phyloP scores from a whole-genome alignment of 495 filamentous ascomycete genomes.

The Chaetomium cochliodes region DNA sequence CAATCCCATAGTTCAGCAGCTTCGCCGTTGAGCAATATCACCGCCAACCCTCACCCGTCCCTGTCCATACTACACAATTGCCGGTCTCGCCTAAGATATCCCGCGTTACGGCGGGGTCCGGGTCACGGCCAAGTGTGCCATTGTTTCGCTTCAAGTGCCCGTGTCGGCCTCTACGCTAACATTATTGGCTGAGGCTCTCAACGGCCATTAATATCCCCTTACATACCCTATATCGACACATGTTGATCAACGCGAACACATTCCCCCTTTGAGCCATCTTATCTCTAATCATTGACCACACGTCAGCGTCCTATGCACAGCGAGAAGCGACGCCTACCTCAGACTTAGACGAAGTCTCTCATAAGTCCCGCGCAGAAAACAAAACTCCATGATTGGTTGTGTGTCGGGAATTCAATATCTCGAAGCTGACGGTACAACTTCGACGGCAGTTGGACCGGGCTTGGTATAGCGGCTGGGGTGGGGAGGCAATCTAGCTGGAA shows the following conservation, averaged over 20 bases:
- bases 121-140: not conserved
- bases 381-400: not conserved
- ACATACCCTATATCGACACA: not conserved
- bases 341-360: not conserved
- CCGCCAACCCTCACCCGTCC: not conserved
- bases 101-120: not conserved
- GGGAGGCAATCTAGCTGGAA: not conserved
- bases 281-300: not conserved
- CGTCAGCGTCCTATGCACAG: not conserved
- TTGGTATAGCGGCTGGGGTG: not conserved
- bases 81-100: not conserved
- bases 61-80: not conserved
- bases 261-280: not conserved
- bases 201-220: not conserved
- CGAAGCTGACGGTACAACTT: not conserved
- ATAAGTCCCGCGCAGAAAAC: not conserved
- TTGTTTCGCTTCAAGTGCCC: not conserved
- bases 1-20: too few relatives aligned
- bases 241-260: not conserved
- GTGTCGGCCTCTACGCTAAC: not conserved
- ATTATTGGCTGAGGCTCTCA: not conserved
- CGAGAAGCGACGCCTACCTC: not conserved
- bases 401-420: not conserved
- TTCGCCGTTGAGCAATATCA: too few relatives aligned
- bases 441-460: not conserved